These are phyloP conservation scores for Ophiostoma montium DNA, from an alignment of 2,329 filamentous ascomycete genomes.

Conservation along the genomic window DNA sequence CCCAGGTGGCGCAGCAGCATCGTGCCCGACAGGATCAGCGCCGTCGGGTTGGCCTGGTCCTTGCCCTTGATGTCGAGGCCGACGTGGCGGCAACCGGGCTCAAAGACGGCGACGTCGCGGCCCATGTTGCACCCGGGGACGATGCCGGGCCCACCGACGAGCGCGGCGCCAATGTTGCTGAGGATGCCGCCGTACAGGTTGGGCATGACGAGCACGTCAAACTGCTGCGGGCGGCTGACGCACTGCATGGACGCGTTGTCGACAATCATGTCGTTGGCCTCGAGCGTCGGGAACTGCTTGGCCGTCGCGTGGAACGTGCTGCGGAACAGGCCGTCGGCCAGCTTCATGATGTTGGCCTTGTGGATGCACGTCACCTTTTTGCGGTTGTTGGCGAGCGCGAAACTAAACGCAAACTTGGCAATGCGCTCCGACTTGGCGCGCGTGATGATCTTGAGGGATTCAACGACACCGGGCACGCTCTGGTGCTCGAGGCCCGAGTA, in stretches of 20 bases:
- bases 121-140: constrained; percentile 99
- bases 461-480: constrained; percentile 88
- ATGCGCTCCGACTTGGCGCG: constrained; percentile 98
- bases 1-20: constrained; percentile 97
- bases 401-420: constrained; percentile 95
- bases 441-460: constrained; percentile 99
- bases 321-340: constrained; percentile 96
- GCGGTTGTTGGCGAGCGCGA: constrained; percentile 95
- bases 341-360: constrained; percentile 99
- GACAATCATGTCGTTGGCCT: constrained; percentile 99
- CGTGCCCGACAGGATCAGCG: constrained; percentile 83
- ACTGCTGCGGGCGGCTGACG: constrained; percentile 90
- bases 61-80: constrained; percentile 99
- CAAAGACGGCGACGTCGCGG: constrained; percentile 93
- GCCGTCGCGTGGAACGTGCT: constrained; percentile 89
- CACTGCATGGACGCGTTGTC: constrained; percentile 99
- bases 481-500: constrained; percentile 99
- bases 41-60: constrained; percentile 96
- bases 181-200: constrained; percentile 98
- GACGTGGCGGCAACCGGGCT: constrained; percentile 97
- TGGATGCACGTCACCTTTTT: constrained; percentile 99
- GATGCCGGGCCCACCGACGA: constrained; percentile 92
- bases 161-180: constrained; percentile 95
- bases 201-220: constrained; percentile 99
- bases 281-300: constrained; percentile 88